Base-by-base conservation (phyloP, 192 early-diverging fungal species). In the Jimgerdemannia flammicorona region DNA sequence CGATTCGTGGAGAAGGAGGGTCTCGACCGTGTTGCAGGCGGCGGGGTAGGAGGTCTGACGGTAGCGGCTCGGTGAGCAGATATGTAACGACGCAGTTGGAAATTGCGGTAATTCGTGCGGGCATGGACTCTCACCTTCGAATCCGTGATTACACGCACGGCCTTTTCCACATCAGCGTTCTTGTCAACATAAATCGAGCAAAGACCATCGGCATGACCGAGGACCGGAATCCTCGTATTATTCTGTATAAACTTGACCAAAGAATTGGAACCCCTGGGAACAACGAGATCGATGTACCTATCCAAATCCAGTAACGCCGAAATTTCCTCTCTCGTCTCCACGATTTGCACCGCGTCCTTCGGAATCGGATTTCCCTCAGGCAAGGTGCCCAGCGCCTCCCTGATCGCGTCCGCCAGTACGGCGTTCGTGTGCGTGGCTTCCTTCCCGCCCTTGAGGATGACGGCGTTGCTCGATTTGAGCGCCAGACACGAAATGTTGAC, bases 191-290 rank as follows among this genome's bases (percentile, higher is more conserved):
- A 99, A 4, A 94, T 89, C 6, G 95, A 91, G 87, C 98, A 99
- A 65, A 99, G 80, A 29, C 98, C 98, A 83, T 99, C 98, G 43
- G 98, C 98, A 77, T 99, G 98, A 65, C 98, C 98, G 41, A 99
- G 87, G n/a, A 99, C 98, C 40, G 98, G 98, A 74, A 99, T 99
- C 93, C 91, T 87, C 17, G 97, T 99, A 79, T 92, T 92, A 70
- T 91, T 92, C 79, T 97, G 94, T 68, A 99, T 94, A 79, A 95
- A 90, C 44, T 91, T 90, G 64, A 99, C 97, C 66, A 99, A 85
- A 67, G 90, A 84, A 75, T 96, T 97, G 70, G 93, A 95, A 18
- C 98, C 98, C 64, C 98, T 84, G 3, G 98, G 98, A 78, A 99
- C 94, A 14, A 97, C 97, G 75, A 99, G 74, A 79, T 99, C 98